These are phyloP conservation scores for Sordaria brevicollis DNA, from an alignment of 495 filamentous ascomycete species.

Conservation along the genomic window DNA sequence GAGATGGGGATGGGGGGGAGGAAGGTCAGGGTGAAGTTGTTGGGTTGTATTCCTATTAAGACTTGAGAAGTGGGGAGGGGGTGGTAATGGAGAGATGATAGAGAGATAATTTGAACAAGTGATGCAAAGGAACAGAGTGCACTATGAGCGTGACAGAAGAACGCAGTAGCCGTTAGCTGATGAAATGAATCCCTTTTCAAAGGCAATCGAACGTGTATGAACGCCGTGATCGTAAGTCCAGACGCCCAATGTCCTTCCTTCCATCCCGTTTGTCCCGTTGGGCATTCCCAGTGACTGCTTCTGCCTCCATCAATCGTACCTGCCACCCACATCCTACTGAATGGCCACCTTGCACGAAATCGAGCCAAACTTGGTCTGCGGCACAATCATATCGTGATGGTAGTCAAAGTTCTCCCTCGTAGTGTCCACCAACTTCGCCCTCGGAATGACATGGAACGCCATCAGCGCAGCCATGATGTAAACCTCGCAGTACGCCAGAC, in stretches of 20 bases:
- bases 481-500: slow-evolving; percentile 23
- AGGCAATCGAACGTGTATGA: background rate
- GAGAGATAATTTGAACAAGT: too few relatives aligned
- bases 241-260: background rate
- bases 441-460: slow-evolving; percentile 14
- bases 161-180: background rate
- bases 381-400: slow-evolving; percentile 19
- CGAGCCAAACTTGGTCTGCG: slow-evolving; percentile 10
- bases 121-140: too few relatives aligned
- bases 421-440: slow-evolving; percentile 13
- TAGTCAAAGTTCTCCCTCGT: slow-evolving; percentile 16
- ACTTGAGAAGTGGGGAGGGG: background rate
- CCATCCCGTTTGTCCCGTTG: background rate
- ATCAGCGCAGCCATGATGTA: slow-evolving; percentile 19
- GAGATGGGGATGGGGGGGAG: too few relatives aligned
- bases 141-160: background rate
- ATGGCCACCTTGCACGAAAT: slow-evolving; percentile 2
- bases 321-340: background rate
- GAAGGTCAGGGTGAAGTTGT: background rate
- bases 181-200: background rate
- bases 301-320: background rate
- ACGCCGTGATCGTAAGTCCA: too few relatives aligned
- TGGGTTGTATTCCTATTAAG: background rate
- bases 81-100: background rate
- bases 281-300: background rate